Evolutionary conservation across 2,329 filamentous ascomycete genomes (phyloP).

Genomic region (Aspergillus neotritici): DNA sequence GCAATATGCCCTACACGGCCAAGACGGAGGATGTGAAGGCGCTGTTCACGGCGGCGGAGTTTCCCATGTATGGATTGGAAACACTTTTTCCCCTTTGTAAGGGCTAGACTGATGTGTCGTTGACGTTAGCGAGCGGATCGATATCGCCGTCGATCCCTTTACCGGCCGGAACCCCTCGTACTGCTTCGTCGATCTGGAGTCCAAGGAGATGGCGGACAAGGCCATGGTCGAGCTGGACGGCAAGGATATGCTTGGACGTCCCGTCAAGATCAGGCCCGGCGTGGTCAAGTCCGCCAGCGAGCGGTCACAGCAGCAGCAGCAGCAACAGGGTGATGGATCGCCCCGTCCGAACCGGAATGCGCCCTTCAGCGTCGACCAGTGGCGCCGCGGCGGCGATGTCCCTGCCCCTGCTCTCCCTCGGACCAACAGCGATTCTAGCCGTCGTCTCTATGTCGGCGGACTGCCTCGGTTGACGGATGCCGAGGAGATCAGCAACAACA

Average conservation of each 20-base stretch:
- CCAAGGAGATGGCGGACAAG: constrained; percentile 51
- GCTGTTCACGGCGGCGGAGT: constrained; percentile 41
- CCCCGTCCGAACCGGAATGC: constrained; percentile 18
- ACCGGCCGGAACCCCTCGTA: constrained; percentile 66
- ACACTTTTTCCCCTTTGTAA: constrained; percentile 2
- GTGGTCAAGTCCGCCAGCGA: constrained; percentile 47
- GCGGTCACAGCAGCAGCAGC: constrained; percentile 19
- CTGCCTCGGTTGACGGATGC: constrained; percentile 42
- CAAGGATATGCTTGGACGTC: constrained; percentile 51
- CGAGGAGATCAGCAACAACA: constrained; percentile 37
- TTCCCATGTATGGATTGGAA: constrained; percentile 28
- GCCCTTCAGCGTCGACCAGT: constrained; percentile 36
- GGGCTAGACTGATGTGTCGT: constrained; percentile 16
- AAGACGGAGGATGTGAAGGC: constrained; percentile 46
- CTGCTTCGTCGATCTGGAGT: constrained; percentile 65
- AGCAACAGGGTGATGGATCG: constrained; percentile 12
- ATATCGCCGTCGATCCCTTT: constrained; percentile 64
- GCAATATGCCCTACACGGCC: constrained; percentile 52
- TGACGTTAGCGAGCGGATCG: constrained; percentile 51
- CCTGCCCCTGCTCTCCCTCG: constrained; percentile 15
- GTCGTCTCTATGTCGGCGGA: constrained; percentile 45
- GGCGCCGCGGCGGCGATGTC: constrained; percentile 37
- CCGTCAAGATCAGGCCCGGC: constrained; percentile 60
- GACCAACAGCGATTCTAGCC: constrained; percentile 32
- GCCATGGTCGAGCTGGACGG: constrained; percentile 56